These are phyloP conservation scores for Platismatia glauca DNA, from an alignment of 495 filamentous ascomycete genomes.

Conservation along the genomic window DNA sequence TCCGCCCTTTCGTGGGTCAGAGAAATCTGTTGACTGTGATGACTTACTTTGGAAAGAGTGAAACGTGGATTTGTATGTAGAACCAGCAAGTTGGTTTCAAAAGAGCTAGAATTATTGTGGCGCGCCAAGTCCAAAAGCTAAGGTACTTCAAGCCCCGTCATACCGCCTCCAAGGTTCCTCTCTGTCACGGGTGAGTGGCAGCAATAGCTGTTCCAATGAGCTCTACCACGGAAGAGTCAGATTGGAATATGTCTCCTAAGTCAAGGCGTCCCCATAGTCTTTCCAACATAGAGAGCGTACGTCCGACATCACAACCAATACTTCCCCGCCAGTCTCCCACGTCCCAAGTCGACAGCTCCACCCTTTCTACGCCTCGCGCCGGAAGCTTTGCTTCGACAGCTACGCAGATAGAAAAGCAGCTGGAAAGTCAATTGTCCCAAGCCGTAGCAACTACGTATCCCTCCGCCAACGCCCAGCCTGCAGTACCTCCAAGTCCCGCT, in stretches of 20 bases:
- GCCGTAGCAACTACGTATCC: constrained; percentile 3
- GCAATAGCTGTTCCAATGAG: not conserved
- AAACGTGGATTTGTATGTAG: no score
- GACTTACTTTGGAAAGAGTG: no score
- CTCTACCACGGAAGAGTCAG: constrained; percentile 16
- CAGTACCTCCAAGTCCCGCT: not conserved
- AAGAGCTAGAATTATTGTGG: no score
- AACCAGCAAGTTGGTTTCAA: no score
- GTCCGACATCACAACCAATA: not conserved
- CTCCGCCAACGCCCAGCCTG: not conserved
- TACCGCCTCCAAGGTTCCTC: no score
- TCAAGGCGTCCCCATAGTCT: constrained; percentile 13
- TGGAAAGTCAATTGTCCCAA: constrained; percentile 5
- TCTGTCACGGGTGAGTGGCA: not conserved
- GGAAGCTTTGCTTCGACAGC: constrained; percentile 2
- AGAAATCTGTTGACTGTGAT: no score
- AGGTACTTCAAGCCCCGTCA: no score
- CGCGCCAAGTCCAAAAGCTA: no score
- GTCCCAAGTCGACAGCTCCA: constrained; percentile 3
- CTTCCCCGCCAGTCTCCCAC: not conserved
- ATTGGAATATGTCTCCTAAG: constrained; percentile 16
- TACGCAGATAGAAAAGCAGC: constrained; percentile 3
- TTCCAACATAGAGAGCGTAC: constrained; percentile 4
- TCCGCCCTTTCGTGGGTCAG: no score
- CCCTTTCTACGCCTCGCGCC: constrained; percentile 4